Conservation (phyloP, 1,284 basidiomycete genomes). For the Tilletia indica region DNA sequence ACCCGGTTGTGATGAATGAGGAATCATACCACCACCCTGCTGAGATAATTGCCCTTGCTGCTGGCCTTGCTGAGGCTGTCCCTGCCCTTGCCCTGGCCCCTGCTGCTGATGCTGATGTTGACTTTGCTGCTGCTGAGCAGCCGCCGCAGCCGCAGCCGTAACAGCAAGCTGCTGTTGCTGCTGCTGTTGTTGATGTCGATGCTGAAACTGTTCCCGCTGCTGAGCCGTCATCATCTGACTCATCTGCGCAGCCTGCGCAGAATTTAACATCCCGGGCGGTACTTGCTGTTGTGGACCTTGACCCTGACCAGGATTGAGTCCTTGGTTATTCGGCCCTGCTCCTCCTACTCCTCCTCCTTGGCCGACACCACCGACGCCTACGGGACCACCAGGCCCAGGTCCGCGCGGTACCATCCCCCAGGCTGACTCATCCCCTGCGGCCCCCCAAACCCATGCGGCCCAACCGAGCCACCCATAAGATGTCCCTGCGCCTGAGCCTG, state of each 20-base stretch:
- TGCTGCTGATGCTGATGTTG: background rate
- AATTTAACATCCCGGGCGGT: background rate
- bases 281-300: conserved; percentile 6
- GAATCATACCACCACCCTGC: too few relatives aligned
- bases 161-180: conserved; percentile 6
- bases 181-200: conserved; percentile 12
- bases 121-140: conserved; percentile 15
- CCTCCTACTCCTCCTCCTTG: too few relatives aligned
- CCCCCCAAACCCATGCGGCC: background rate
- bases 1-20: background rate
- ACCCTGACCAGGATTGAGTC: background rate
- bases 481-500: background rate
- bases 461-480: background rate
- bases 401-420: background rate
- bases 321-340: too few relatives aligned
- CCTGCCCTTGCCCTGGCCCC: too few relatives aligned
- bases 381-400: background rate
- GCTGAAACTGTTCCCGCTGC: conserved; percentile 10
- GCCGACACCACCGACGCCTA: background rate
- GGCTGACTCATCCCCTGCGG: background rate
- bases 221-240: background rate
- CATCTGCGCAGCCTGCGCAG: background rate
- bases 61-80: too few relatives aligned
- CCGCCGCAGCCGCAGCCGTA: background rate
- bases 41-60: too few relatives aligned